Conservation (phyloP, 345 rosid genomes). For the Luvunga scandens region DNA sequence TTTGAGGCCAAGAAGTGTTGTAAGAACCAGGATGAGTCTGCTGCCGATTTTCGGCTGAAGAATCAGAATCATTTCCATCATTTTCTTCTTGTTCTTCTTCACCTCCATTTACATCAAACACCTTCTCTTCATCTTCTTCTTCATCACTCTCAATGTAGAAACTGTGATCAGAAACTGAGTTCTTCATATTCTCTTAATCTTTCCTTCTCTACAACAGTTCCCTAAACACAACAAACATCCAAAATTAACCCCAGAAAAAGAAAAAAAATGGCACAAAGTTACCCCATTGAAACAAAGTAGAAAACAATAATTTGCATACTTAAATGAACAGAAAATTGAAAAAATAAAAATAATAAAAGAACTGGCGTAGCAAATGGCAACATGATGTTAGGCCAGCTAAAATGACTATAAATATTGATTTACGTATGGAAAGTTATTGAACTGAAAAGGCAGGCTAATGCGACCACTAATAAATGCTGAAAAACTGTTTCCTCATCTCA, state of each 20-base stretch:
- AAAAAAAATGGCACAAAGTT: neutral
- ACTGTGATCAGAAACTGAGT: constrained; percentile 78
- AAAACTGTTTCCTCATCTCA: neutral
- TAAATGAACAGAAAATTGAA: neutral
- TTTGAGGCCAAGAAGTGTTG: constrained; percentile 88
- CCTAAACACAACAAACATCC: neutral
- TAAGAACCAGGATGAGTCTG: constrained; percentile 55
- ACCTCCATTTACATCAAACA: constrained; percentile 19
- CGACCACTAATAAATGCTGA: neutral
- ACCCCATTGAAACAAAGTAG: neutral
- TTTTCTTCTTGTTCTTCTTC: constrained; percentile 36
- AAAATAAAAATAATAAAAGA: neutral
- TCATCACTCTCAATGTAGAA: constrained; percentile 88
- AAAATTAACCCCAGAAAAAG: neutral
- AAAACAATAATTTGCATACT: neutral
- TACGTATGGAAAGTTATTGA: neutral
- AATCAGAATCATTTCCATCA: constrained; percentile 53
- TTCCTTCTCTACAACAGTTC: neutral
- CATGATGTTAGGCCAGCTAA: neutral
- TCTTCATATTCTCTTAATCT: constrained; percentile 42
- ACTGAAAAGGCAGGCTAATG: neutral
- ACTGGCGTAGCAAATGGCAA: neutral
- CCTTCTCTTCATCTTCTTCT: constrained; percentile 57
- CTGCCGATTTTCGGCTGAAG: constrained; percentile 37
- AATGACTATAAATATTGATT: neutral